A percentile compares a stretch with the other conserved stretches of the same genome.
phyloP scores from a whole-genome alignment of 495 filamentous ascomycete species.

The Neurospora hispaniola region DNA sequence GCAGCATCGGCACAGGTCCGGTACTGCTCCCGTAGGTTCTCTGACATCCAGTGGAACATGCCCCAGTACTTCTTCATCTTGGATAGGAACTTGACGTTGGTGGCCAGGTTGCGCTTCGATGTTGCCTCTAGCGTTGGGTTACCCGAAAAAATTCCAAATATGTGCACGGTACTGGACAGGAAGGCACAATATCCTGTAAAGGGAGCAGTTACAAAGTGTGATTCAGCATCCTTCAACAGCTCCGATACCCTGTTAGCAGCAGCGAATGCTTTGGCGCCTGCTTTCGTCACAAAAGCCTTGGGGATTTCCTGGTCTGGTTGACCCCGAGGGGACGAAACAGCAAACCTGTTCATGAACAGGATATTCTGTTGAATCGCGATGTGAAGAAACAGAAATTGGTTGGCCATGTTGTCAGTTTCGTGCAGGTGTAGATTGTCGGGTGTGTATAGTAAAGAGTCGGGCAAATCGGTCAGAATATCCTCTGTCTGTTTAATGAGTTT shows the following conservation, averaged over 20 bases:
- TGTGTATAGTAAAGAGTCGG: constrained; percentile 58
- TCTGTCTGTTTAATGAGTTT: constrained; percentile 60
- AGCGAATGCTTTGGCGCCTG: constrained; percentile 64
- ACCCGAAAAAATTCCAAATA: constrained; percentile 78
- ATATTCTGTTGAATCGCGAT: constrained; percentile 81
- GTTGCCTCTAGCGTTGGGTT: constrained; percentile 62
- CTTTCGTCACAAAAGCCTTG: constrained; percentile 65
- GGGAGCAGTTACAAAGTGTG: constrained; percentile 74
- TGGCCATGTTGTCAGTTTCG: constrained; percentile 71
- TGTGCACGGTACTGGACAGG: constrained; percentile 80
- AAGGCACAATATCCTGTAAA: constrained; percentile 95
- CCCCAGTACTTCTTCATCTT: constrained; percentile 98
- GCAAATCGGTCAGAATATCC: constrained; percentile 58
- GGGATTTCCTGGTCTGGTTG: constrained; percentile 65
- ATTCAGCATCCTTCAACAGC: constrained; percentile 67
- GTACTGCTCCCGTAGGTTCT: constrained; percentile 87
- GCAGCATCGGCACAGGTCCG: constrained; percentile 73
- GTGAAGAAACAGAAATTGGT: constrained; percentile 92
- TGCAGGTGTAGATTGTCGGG: constrained; percentile 77
- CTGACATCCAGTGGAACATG: constrained; percentile 92
- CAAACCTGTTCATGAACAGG: constrained; percentile 83
- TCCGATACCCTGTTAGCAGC: constrained; percentile 86
- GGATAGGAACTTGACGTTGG: constrained; percentile 78
- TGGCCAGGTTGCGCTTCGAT: constrained; percentile 77
- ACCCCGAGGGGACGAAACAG: constrained; percentile 60